These are phyloP conservation scores for Typha latifolia DNA, from an alignment of 176 grass and related monocot species.

Conservation along the genomic window DNA sequence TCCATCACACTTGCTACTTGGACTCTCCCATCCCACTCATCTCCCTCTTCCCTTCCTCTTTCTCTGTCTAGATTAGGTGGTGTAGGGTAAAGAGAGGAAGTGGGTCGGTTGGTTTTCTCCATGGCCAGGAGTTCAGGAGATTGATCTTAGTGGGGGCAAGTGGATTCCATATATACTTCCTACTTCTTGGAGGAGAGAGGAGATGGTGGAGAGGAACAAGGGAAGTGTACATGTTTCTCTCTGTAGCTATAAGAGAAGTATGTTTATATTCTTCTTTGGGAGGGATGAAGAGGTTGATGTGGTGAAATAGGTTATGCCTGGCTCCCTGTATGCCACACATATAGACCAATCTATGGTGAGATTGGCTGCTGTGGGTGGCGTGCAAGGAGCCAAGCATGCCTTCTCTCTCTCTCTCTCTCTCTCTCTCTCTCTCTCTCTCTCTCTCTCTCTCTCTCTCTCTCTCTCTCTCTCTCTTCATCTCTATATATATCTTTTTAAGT, in stretches of 20 bases:
- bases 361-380: conserved; percentile 96
- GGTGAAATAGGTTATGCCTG: conserved; percentile 45
- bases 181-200: too few relatives aligned
- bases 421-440: neutral
- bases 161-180: too few relatives aligned
- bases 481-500: neutral
- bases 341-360: conserved; percentile 58
- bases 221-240: too few relatives aligned
- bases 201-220: too few relatives aligned
- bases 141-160: too few relatives aligned
- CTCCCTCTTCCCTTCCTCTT: neutral
- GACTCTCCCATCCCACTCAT: neutral
- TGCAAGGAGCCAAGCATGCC: conserved; percentile 99
- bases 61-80: neutral
- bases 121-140: too few relatives aligned
- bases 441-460: neutral
- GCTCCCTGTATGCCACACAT: conserved; percentile 99
- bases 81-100: neutral
- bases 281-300: too few relatives aligned
- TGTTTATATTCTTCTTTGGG: too few relatives aligned
- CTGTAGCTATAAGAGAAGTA: too few relatives aligned
- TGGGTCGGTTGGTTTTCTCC: too few relatives aligned
- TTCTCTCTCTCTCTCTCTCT: neutral
- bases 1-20: neutral
- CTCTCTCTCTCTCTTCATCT: neutral